A percentile compares a stretch with the other conserved stretches of the same genome.
These are phyloP conservation scores for Marasmius fiardii DNA, from an alignment of 1,284 basidiomycete genomes.

Conservation along the genomic window DNA sequence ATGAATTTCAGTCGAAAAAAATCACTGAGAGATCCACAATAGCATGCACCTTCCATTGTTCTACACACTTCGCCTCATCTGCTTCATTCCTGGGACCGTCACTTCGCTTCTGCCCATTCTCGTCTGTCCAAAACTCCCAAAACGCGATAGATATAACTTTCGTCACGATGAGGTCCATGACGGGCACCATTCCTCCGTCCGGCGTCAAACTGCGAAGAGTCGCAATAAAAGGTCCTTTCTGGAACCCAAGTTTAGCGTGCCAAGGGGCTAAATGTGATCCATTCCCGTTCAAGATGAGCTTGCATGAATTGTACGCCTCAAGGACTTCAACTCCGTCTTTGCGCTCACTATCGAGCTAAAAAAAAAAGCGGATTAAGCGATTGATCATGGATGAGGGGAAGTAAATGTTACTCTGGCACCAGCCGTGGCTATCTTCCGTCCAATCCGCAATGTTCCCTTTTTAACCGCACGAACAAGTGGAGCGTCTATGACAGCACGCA, in stretches of 20 bases:
- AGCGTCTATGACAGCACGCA: constrained; percentile 75
- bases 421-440: constrained; percentile 79
- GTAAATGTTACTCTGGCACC: constrained; percentile 68
- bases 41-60: constrained; percentile 63
- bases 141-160: constrained; percentile 66
- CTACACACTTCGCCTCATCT: constrained; percentile 62
- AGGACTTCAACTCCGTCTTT: constrained; percentile 84
- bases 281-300: constrained; percentile 78
- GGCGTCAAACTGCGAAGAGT: constrained; percentile 77
- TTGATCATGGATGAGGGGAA: neutral
- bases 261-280: constrained; percentile 83
- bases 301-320: constrained; percentile 70
- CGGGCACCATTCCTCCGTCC: constrained; percentile 79
- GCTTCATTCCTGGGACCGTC: constrained; percentile 66
- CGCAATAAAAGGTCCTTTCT: constrained; percentile 59
- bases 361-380: constrained; percentile 2
- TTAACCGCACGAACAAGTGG: constrained; percentile 69
- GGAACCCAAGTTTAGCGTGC: constrained; percentile 86
- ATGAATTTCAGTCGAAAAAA: no score
- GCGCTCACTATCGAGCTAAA: constrained; percentile 64
- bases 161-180: constrained; percentile 74
- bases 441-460: constrained; percentile 66
- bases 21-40: constrained; percentile 22
- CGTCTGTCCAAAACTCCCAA: constrained; percentile 53
- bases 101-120: constrained; percentile 48